Conservation (phyloP, 2,329 filamentous ascomycete genomes). For the Knufia fluminis region DNA sequence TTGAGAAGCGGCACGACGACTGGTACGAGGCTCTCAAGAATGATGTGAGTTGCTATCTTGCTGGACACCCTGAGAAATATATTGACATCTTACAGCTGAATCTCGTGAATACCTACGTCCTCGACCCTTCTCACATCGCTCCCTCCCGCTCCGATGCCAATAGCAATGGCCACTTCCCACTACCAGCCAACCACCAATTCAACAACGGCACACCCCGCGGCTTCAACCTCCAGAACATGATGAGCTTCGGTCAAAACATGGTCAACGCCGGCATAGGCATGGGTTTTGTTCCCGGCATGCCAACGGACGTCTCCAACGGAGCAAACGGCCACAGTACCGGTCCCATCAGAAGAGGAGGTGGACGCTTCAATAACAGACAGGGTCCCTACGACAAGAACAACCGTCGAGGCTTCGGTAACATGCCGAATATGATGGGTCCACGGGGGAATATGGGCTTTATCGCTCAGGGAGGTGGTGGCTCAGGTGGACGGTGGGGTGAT, state of each 20-base stretch:
- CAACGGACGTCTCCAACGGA: conserved; percentile 32
- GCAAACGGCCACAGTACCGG: conserved; percentile 42
- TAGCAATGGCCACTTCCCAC: conserved; percentile 89
- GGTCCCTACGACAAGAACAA: conserved; percentile 56
- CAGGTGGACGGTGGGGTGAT: conserved; percentile 58
- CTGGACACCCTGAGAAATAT: not conserved
- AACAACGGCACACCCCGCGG: conserved; percentile 79
- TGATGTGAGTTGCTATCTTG: conserved; percentile 62
- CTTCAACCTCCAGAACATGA: conserved; percentile 69
- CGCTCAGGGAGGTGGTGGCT: conserved; percentile 36
- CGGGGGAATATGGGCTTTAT: conserved; percentile 30
- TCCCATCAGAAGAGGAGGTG: conserved; percentile 59
- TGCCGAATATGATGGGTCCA: conserved; percentile 28
- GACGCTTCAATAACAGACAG: conserved; percentile 53
- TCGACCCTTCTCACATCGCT: conserved; percentile 90
- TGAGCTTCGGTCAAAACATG: conserved; percentile 49
- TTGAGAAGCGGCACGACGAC: conserved; percentile 88
- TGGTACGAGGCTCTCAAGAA: conserved; percentile 73
- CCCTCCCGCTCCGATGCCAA: conserved; percentile 89
- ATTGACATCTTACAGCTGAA: conserved; percentile 54
- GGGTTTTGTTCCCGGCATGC: conserved; percentile 33
- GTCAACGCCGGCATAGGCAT: conserved; percentile 15
- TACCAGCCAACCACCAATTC: conserved; percentile 59
- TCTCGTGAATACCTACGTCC: conserved; percentile 86
- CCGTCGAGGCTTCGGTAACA: conserved; percentile 27